Evolutionary conservation across 768 basidiomycete species (phyloP).

Genomic region (Mycena polygramma): DNA sequence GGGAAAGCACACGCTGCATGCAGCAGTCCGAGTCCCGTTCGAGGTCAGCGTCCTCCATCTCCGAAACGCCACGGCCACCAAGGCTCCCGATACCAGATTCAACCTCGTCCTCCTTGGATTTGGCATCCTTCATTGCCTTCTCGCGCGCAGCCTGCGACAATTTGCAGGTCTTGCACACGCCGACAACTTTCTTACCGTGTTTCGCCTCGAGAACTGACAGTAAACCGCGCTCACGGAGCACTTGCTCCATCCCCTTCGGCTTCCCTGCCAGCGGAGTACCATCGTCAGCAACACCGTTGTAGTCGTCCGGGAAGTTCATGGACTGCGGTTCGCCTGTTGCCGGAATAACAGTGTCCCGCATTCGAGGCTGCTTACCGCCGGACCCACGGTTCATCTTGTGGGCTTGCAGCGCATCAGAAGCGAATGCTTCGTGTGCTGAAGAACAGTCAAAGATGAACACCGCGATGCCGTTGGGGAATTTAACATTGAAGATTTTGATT

Average conservation of each 20-base stretch:
- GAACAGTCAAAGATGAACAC: constrained; percentile 30
- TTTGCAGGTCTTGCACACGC: constrained; percentile 15
- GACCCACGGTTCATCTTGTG: constrained; percentile 24
- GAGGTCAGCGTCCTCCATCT: constrained; percentile 16
- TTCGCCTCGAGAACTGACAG: constrained; percentile 1
- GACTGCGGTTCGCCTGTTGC: constrained; percentile 8
- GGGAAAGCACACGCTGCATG: constrained; percentile 24
- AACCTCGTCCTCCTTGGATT: constrained; percentile 15
- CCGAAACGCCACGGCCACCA: constrained; percentile 6
- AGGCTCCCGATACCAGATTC: background rate
- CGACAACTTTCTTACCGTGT: background rate
- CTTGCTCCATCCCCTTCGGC: constrained; percentile 29
- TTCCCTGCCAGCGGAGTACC: constrained; percentile 15
- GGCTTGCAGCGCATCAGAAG: constrained; percentile 10
- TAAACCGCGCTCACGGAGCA: constrained; percentile 27
- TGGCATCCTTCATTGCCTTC: constrained; percentile 20
- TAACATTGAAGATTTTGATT: constrained; percentile 37
- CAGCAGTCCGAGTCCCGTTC: constrained; percentile 14
- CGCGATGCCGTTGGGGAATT: constrained; percentile 8
- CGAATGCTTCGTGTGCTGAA: constrained; percentile 22
- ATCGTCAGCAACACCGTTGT: background rate
- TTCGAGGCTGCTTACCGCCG: constrained; percentile 16
- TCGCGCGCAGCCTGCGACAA: constrained; percentile 25
- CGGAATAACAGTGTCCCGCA: constrained; percentile 24
- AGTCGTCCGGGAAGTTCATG: constrained; percentile 16